A percentile compares a stretch with the other conserved stretches of the same genome.
These are phyloP conservation scores for Populus pruinosa DNA, from an alignment of 345 rosid genomes.

Conservation along the genomic window DNA sequence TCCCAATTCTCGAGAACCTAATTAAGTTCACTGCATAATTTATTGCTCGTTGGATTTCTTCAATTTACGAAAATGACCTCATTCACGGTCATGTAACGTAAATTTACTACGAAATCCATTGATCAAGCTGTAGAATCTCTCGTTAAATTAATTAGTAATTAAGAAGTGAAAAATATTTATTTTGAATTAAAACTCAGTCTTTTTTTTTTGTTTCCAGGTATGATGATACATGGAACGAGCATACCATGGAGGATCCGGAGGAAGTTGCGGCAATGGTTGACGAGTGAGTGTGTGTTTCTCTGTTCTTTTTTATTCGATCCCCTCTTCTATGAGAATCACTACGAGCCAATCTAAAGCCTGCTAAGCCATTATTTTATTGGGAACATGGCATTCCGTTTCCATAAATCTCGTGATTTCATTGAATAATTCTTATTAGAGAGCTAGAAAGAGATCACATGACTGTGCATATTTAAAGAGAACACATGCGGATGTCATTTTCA, in stretches of 20 bases:
- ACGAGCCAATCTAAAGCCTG: neutral
- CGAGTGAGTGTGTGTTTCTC: constrained; percentile 48
- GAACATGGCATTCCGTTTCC: neutral
- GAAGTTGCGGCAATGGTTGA: constrained; percentile 68
- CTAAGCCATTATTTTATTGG: neutral
- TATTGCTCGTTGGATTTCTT: neutral
- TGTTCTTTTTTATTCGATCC: neutral
- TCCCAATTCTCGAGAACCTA: neutral
- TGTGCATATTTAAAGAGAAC: neutral
- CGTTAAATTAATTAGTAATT: neutral
- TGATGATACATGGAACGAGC: constrained; percentile 49
- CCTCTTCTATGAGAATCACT: neutral
- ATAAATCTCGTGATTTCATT: neutral
- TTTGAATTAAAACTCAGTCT: neutral
- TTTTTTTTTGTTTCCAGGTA: constrained; percentile 22
- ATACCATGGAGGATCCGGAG: constrained; percentile 68
- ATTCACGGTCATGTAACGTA: too few species aligned
- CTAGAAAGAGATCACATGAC: neutral
- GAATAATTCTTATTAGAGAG: neutral
- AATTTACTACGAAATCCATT: too few species aligned
- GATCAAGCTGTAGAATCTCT: too few species aligned
- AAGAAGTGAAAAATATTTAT: neutral
- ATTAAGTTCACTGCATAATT: neutral
- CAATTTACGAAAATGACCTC: constrained; percentile 5
- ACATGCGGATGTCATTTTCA: neutral